phyloP scores from a whole-genome alignment of 257 asterid species.

The Marsdenia floribunda region DNA sequence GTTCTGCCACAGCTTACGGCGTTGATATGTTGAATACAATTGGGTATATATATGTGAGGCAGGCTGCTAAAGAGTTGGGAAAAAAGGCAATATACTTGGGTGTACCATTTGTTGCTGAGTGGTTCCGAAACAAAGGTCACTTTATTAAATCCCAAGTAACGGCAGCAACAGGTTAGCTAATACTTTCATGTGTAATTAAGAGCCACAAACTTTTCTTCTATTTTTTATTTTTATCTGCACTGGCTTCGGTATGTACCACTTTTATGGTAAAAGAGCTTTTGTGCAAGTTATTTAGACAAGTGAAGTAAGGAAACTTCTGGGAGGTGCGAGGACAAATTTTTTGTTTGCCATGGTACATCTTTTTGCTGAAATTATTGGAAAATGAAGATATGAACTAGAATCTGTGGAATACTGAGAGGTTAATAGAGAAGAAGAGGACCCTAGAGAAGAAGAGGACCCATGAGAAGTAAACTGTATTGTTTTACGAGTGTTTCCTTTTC shows the following conservation, averaged over 20 bases:
- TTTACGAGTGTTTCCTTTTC: neutral
- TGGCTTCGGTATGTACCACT: neutral
- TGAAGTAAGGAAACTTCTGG: neutral
- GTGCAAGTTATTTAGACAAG: slow-evolving; percentile 12
- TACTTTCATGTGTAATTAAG: neutral
- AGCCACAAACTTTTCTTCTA: neutral
- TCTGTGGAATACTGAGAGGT: neutral
- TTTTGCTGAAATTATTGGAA: neutral
- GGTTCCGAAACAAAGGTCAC: slow-evolving; percentile 99
- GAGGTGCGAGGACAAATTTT: neutral
- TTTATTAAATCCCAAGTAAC: slow-evolving; percentile 96
- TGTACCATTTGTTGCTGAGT: slow-evolving; percentile 93
- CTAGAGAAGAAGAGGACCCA: neutral
- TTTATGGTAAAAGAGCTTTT: slow-evolving; percentile 32
- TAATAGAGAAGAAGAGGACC: neutral
- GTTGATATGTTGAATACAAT: slow-evolving; percentile 97
- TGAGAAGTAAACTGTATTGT: neutral
- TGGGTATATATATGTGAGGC: slow-evolving; percentile 93
- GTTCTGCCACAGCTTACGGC: slow-evolving; percentile 69
- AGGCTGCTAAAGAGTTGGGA: slow-evolving; percentile 96
- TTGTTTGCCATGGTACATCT: neutral
- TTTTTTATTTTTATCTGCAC: neutral
- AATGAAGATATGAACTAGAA: neutral
- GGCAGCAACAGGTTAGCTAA: slow-evolving; percentile 84
- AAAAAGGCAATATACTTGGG: slow-evolving; percentile 93